Base-by-base conservation (phyloP, 2,329 filamentous ascomycete genomes). In the Periconia sp. region DNA sequence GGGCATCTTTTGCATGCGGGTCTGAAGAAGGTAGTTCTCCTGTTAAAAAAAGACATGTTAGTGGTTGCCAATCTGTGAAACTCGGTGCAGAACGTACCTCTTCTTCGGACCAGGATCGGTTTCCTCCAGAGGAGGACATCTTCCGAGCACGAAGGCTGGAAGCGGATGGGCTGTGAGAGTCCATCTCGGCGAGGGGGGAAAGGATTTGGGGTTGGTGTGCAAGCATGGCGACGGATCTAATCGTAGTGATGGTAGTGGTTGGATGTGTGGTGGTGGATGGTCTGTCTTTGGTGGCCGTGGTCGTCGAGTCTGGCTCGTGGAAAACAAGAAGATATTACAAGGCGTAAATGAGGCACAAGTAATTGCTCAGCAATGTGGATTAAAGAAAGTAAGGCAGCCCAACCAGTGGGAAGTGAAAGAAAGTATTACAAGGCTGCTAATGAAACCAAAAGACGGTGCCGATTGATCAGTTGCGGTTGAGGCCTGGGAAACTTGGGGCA, bases 11-110 rank as follows among this genome's bases (percentile, higher is more conserved):
- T 92, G 89, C 66, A 90, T 84, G 54, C 90, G 88, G 56, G 89
- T 92, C 75, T 92, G 89, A 56, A 94, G 82, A 50, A 94, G 86
- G 73, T 93, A 94, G 53, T 86, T 83, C 77, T 94, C 91, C 90
- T 93, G 59, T n/a, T 57, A 37, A 45, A 35, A n/a, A 27, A 27
- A 8, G 23, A 27, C 23, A 11, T 53, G 64, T 71, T 47, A 72
- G 62, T 19, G 48, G 19, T 37, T 49, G 35, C 31, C 30, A 19
- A 46, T 40, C 42, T 11, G 20, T 30, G 14, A 37, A 37, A 18
- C 0, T 17, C 35, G 33, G 9, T 31, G 47, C n/a, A 19, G 35
- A 31, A 30, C 81, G 64, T 80, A 91, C 89, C 85, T 92, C 90
- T 74, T 92, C 89, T 72, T 92, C 90, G 59, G 89, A 92, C 90